Evolutionary conservation across 805 yeast species (phyloP).

Genomic region (Priceomyces carsonii): DNA sequence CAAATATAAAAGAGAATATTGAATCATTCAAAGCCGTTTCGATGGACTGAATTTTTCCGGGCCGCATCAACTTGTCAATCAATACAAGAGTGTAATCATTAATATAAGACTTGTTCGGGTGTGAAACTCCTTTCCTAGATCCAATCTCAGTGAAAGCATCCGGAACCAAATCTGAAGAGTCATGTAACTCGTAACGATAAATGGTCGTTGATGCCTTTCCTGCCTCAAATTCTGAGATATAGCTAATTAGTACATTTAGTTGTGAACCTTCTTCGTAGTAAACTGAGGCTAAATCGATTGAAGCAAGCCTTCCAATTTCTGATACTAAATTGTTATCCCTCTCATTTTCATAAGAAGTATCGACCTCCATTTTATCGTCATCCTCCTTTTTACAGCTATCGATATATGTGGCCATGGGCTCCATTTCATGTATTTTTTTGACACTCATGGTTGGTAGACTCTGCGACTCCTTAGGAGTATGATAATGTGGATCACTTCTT

Average conservation of each 20-base stretch:
- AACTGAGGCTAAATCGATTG: slow-evolving; percentile 49
- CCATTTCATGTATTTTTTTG: slow-evolving; percentile 32
- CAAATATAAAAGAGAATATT: slow-evolving; percentile 38
- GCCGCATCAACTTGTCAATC: slow-evolving; percentile 27
- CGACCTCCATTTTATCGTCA: slow-evolving; percentile 9
- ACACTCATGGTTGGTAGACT: slow-evolving; percentile 40
- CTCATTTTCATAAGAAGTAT: slow-evolving; percentile 13
- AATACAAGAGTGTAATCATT: slow-evolving; percentile 16
- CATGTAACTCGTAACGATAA: slow-evolving; percentile 28
- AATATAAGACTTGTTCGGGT: background rate
- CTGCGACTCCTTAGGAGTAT: slow-evolving; percentile 48
- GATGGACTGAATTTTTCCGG: slow-evolving; percentile 29
- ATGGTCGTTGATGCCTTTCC: slow-evolving; percentile 17
- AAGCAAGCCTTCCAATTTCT: slow-evolving; percentile 15
- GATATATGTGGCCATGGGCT: slow-evolving; percentile 19
- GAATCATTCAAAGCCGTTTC: slow-evolving; percentile 39
- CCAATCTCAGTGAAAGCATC: slow-evolving; percentile 35
- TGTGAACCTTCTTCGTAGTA: slow-evolving; percentile 40
- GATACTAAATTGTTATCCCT: slow-evolving; percentile 16
- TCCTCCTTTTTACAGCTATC: slow-evolving; percentile 14
- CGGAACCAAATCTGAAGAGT: slow-evolving; percentile 22
- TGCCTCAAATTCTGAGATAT: slow-evolving; percentile 23
- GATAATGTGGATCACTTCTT: slow-evolving; percentile 47
- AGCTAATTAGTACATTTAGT: slow-evolving; percentile 48
- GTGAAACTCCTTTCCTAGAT: slow-evolving; percentile 15